Evolutionary conservation across 352 stramenopile genomes (phyloP), one percentile per base, ranked within the genome.

Genomic region (Pythium vanterpoolii): DNA sequence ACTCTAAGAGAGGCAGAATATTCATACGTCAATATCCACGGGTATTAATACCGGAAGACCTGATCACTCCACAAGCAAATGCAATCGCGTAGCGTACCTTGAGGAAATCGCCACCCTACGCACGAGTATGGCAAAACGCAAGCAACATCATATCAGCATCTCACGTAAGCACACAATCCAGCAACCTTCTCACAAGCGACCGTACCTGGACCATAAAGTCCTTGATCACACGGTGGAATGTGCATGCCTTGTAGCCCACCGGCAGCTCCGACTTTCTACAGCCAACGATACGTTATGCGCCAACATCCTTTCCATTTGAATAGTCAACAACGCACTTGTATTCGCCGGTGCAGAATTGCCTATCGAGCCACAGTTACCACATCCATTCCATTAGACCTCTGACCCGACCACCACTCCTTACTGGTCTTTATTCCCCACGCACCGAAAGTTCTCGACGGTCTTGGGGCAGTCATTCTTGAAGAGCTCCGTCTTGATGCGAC

Each of bases 171-270:
- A 28, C 11, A 5, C 38, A 7, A 43, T 21, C 11, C 38, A 43
- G 40, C 40, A 46, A 9, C 3, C 4, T 27, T 18, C n/a, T 46
- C 14, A 7, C 4, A 7, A 26, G 10, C 6, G 24, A 30, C 39
- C 27, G 39, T 36, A 43, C 96, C 79, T 99, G 97, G 42, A 99
- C 76, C 96, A 99, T 99, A 66, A 99, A 99, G 51, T 92, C 95
- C 73, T 98, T 98, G 73, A 99, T 99, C 56, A 99, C 93, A 50
- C 98, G 95, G 77, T 99, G 98, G 73, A 99, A 99, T 73, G 73
- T 66, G 68, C 78, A 98, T 60, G 94, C 96, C 83, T 99, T 99
- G 94, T 98, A 99, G 76, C 86, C 38, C 74, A 85, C 51, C 71
- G 78, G 67, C 76, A 86, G 50, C 86, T 83, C 63, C 96, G 95